phyloP scores from a whole-genome alignment of 2,329 filamentous ascomycete genomes.

The Hypoxylon sp. region DNA sequence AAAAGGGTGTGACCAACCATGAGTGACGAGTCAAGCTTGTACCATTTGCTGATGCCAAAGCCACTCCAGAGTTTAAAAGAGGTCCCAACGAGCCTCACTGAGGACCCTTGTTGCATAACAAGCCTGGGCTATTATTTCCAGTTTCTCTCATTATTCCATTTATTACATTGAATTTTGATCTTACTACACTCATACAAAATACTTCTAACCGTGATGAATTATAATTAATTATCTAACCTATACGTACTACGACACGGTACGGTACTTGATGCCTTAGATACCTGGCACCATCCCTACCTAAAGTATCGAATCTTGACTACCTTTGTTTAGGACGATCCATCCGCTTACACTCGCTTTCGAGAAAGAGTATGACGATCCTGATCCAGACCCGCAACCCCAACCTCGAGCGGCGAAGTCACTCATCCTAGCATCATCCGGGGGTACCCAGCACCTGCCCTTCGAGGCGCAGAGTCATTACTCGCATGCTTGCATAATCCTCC shows the following conservation, averaged over 20 bases:
- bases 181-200: background rate
- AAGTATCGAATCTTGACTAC: constrained; percentile 23
- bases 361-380: constrained; percentile 44
- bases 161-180: background rate
- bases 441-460: constrained; percentile 3
- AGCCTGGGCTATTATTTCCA: constrained; percentile 8
- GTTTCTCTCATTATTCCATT: background rate
- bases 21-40: constrained; percentile 29
- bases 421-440: constrained; percentile 32
- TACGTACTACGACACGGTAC: constrained; percentile 1
- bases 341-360: constrained; percentile 24
- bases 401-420: constrained; percentile 36
- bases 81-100: constrained; percentile 13
- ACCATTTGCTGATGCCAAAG: constrained; percentile 5
- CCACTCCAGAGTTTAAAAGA: constrained; percentile 5
- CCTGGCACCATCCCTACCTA: constrained; percentile 20
- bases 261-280: constrained; percentile 13
- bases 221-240: background rate
- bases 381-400: constrained; percentile 40
- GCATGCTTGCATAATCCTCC: constrained; percentile 19
- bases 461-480: constrained; percentile 17
- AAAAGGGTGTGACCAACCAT: constrained; percentile 20
- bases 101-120: constrained; percentile 39
- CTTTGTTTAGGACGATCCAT: constrained; percentile 22
- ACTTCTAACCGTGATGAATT: constrained; percentile 2